Percentiles rank a stretch among this genome's conserved stretches.
phyloP scores from a whole-genome alignment of 768 basidiomycete species.

The Leccinum incarnatum region DNA sequence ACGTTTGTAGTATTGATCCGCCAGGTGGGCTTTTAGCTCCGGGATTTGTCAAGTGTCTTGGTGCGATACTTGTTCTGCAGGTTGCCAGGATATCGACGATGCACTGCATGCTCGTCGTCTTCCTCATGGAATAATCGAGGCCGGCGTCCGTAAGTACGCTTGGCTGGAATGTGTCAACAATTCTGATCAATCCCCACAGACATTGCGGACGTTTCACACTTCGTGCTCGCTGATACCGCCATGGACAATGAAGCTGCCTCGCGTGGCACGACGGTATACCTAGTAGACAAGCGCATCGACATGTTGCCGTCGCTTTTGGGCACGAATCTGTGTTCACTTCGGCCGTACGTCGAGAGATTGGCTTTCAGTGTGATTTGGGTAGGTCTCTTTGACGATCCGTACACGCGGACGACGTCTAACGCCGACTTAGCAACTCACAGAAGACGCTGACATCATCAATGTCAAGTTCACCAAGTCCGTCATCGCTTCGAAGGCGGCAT shows the following conservation, averaged over 20 bases:
- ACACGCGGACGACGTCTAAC: not conserved
- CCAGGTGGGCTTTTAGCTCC: slow-evolving; percentile 52
- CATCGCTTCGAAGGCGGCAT: slow-evolving; percentile 93
- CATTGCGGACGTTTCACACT: slow-evolving; percentile 97
- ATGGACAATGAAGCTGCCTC: slow-evolving; percentile 69
- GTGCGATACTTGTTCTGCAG: slow-evolving; percentile 36
- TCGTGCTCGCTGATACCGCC: slow-evolving; percentile 87
- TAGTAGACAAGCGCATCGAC: slow-evolving; percentile 52
- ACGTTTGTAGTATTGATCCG: slow-evolving; percentile 97
- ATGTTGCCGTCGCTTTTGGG: slow-evolving; percentile 94
- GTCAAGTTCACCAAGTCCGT: slow-evolving; percentile 95
- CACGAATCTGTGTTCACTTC: slow-evolving; percentile 91
- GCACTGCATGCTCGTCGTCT: slow-evolving; percentile 87
- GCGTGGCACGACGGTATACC: too few species aligned
- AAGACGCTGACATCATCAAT: slow-evolving; percentile 85
- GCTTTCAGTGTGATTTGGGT: slow-evolving; percentile 98
- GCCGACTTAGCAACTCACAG: slow-evolving; percentile 71
- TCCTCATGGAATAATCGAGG: slow-evolving; percentile 93
- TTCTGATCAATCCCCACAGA: slow-evolving; percentile 46
- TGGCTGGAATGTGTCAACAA: not conserved
- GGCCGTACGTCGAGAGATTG: slow-evolving; percentile 89
- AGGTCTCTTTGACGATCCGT: slow-evolving; percentile 6
- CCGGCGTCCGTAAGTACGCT: slow-evolving; percentile 86
- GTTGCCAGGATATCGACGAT: slow-evolving; percentile 98
- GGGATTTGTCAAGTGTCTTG: slow-evolving; percentile 4